These are phyloP conservation scores for Chrysosporium keratinophilum DNA, from an alignment of 2,329 filamentous ascomycete genomes.

Conservation along the genomic window DNA sequence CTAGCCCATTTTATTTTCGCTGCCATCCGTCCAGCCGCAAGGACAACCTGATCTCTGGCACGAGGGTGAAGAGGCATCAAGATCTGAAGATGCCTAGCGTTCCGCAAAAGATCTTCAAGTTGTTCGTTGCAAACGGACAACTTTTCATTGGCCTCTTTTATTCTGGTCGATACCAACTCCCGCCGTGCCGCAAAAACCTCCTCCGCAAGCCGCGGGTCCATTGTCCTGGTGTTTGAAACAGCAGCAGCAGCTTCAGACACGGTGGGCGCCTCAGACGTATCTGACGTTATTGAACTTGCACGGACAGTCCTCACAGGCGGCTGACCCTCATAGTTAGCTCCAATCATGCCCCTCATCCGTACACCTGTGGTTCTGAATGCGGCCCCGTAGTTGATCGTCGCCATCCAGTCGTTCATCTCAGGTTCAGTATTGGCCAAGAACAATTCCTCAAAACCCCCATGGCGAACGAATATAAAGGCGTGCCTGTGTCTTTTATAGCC, in stretches of 20 bases:
- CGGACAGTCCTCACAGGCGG: slow-evolving; percentile 59
- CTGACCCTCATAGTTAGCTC: slow-evolving; percentile 66
- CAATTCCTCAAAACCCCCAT: slow-evolving; percentile 78
- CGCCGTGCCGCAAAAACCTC: slow-evolving; percentile 75
- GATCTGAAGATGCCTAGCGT: slow-evolving; percentile 80
- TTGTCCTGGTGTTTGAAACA: slow-evolving; percentile 62
- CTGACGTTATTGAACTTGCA: slow-evolving; percentile 49
- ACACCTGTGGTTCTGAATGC: slow-evolving; percentile 88
- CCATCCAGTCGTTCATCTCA: slow-evolving; percentile 94
- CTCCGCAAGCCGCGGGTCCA: slow-evolving; percentile 71
- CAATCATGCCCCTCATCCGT: slow-evolving; percentile 76
- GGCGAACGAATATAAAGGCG: slow-evolving; percentile 80
- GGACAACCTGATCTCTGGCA: slow-evolving; percentile 74
- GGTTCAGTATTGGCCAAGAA: slow-evolving; percentile 81
- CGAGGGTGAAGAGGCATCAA: slow-evolving; percentile 85
- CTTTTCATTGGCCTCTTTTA: slow-evolving; percentile 71
- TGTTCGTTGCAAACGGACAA: slow-evolving; percentile 62
- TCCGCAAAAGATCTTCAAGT: slow-evolving; percentile 72
- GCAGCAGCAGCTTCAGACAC: slow-evolving; percentile 59
- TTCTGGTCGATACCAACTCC: slow-evolving; percentile 72
- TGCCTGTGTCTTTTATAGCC: slow-evolving; percentile 91
- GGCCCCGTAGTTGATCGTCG: slow-evolving; percentile 90
- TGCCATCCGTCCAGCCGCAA: slow-evolving; percentile 71
- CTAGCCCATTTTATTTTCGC: slow-evolving; percentile 90
- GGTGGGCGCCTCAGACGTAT: slow-evolving; percentile 47